phyloP scores from a whole-genome alignment of 2,329 filamentous ascomycete species.

The Magnaporthiopsis incrustans region DNA sequence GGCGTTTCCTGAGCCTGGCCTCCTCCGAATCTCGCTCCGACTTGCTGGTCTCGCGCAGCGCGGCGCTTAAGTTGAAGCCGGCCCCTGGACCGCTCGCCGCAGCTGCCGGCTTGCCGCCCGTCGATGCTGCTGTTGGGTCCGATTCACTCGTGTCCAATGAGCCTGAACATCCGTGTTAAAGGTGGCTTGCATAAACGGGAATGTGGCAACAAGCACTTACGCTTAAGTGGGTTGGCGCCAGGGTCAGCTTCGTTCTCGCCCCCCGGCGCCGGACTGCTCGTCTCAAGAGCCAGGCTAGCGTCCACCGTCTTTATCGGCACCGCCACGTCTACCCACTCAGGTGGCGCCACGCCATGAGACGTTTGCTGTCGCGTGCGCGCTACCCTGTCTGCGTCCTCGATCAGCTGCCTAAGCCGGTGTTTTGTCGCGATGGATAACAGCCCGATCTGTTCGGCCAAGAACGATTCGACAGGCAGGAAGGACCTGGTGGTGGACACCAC shows the following conservation, averaged over 20 bases:
- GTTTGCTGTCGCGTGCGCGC: slow-evolving; percentile 65
- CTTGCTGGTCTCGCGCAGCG: slow-evolving; percentile 54
- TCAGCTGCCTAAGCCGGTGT: slow-evolving; percentile 64
- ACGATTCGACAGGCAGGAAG: slow-evolving; percentile 67
- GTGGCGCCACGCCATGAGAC: slow-evolving; percentile 70
- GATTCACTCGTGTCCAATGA: slow-evolving; percentile 33
- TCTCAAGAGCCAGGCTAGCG: slow-evolving; percentile 19
- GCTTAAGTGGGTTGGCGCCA: slow-evolving; percentile 48
- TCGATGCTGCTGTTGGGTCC: background rate
- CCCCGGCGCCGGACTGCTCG: slow-evolving; percentile 28
- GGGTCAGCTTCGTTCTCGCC: slow-evolving; percentile 44
- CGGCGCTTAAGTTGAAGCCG: slow-evolving; percentile 15
- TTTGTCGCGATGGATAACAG: slow-evolving; percentile 77
- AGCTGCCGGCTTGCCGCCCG: background rate
- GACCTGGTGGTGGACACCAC: slow-evolving; percentile 56
- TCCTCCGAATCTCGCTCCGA: slow-evolving; percentile 68
- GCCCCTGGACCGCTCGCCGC: background rate
- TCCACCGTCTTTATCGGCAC: slow-evolving; percentile 38
- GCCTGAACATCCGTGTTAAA: slow-evolving; percentile 24
- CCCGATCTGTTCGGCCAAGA: slow-evolving; percentile 73
- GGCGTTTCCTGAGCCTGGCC: slow-evolving; percentile 57
- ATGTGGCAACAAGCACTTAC: slow-evolving; percentile 34
- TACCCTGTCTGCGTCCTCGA: slow-evolving; percentile 69
- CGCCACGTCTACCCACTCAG: slow-evolving; percentile 68
- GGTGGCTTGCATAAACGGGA: slow-evolving; percentile 8